Conservation (phyloP, 345 rosid genomes). For the Linum usitatissimum region DNA sequence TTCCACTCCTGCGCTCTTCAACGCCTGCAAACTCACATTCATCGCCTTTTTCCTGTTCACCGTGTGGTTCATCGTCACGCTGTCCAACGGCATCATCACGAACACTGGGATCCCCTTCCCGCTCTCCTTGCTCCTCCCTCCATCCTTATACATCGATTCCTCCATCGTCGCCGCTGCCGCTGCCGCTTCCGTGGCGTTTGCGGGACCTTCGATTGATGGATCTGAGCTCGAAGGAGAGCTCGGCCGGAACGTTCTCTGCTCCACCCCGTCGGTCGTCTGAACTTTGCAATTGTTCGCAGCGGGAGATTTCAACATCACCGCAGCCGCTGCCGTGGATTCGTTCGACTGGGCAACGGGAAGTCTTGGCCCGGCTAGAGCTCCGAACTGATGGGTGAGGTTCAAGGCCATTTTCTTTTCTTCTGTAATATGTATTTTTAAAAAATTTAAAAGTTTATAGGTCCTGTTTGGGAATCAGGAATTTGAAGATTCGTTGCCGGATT, state of each 20-base stretch:
- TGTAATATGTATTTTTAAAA: too few relatives aligned
- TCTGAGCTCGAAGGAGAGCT: too few relatives aligned
- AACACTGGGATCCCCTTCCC: slow-evolving; percentile 76
- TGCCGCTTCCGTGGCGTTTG: too few relatives aligned
- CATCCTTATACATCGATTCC: slow-evolving; percentile 11
- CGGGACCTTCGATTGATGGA: too few relatives aligned
- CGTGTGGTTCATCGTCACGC: slow-evolving; percentile 67
- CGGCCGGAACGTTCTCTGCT: too few relatives aligned
- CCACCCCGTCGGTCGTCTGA: neutral
- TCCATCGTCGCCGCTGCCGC: neutral
- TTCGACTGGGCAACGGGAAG: slow-evolving; percentile 31
- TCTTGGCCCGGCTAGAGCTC: slow-evolving; percentile 39
- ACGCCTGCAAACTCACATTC: slow-evolving; percentile 85
- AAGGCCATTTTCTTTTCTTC: slow-evolving; percentile 40
- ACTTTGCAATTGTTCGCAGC: neutral
- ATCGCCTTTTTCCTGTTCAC: slow-evolving; percentile 84
- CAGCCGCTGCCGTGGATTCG: neutral
- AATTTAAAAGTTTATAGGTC: too few relatives aligned
- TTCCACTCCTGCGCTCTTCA: slow-evolving; percentile 94
- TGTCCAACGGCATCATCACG: slow-evolving; percentile 98
- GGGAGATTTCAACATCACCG: neutral
- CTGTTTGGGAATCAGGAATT: too few relatives aligned
- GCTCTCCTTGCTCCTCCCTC: slow-evolving; percentile 26
- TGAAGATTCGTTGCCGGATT: too few relatives aligned
- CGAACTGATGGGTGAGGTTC: slow-evolving; percentile 56